Base-by-base conservation (phyloP, 2,329 filamentous ascomycete species). In the Colletotrichum chrysophilum region DNA sequence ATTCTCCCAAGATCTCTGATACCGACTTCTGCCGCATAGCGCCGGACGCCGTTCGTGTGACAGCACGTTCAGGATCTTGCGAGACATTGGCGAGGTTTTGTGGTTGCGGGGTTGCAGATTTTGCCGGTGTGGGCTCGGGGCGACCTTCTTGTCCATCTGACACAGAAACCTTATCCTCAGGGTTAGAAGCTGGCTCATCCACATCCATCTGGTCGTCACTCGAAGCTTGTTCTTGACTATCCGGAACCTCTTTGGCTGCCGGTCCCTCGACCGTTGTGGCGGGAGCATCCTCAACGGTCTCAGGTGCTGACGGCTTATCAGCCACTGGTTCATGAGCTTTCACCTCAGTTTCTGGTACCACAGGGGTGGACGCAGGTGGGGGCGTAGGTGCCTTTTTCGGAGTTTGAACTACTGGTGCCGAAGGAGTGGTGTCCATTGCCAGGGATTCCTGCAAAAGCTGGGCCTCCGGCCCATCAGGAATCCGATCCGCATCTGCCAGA, bases 21-120 rank as follows among this genome's bases (percentile, higher is more conserved):
- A 94, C 92, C 7, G 93, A 94, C 80, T 94, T 95, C 68, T 93
- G 91, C 76, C 91, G 89, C 79, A 95, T 91, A 4, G 92, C 91
- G 56, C 93, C 93, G 12, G 94, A 94, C 4, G 92, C 92, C 26
- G 94, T 92, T 78, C 93, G 86, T 2, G 93, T 95, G 13, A 92
- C 93, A 85, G 93, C 93, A 34, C 92, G 89, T 78, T 87, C 84
- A 5, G 78, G 74, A 12, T 80, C 80, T 21, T 78, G 78, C 3
- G 80, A 70, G 3, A 70, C 74, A 14, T 84, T 80, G 30, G 66
- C 70, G 77, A 78, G 67, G 34, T 71, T 28, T 28, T 78, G 76
- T 32, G 74, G 66, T 52, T 75, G 43, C 43, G 78, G 43, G 76
- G 68, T 65, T 81, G 70, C 7, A 76, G 61, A n/a, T 21, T 62